Conservation (phyloP, 345 rosid species). For the Arabis hirsuta region DNA sequence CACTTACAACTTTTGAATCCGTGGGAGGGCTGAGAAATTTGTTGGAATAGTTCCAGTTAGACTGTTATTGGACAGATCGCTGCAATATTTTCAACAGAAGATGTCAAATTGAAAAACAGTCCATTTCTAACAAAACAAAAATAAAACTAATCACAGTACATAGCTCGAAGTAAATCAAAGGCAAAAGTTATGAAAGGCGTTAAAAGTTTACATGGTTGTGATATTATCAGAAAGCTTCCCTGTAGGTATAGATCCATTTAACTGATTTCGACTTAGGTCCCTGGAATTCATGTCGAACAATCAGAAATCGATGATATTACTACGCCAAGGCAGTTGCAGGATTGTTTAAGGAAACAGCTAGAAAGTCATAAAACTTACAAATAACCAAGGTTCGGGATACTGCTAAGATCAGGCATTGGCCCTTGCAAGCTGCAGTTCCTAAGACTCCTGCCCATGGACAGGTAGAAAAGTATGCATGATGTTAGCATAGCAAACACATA, state of each 20-base stretch:
- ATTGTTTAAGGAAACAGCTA: constrained; percentile 21
- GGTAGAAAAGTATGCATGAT: neutral
- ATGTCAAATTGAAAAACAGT: constrained; percentile 15
- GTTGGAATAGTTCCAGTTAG: constrained; percentile 76
- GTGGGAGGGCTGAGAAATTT: constrained; percentile 65
- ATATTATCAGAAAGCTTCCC: constrained; percentile 65
- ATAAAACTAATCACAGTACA: neutral
- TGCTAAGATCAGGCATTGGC: constrained; percentile 83
- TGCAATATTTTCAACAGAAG: constrained; percentile 48
- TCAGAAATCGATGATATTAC: constrained; percentile 20
- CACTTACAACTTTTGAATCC: constrained; percentile 77
- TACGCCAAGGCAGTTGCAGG: constrained; percentile 9
- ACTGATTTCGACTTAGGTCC: constrained; percentile 81
- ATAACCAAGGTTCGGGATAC: constrained; percentile 74
- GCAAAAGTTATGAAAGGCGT: constrained; percentile 17
- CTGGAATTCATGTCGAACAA: constrained; percentile 50
- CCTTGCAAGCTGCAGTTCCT: constrained; percentile 91
- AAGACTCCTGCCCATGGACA: constrained; percentile 69
- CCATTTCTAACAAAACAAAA: constrained; percentile 5
- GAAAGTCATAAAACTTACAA: constrained; percentile 58
- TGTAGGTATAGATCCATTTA: constrained; percentile 74
- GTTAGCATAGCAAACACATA: constrained; percentile 14
- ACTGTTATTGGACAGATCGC: constrained; percentile 71
- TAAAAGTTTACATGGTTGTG: constrained; percentile 79
- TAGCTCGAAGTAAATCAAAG: constrained; percentile 10